Percentiles rank a stretch among this genome's conserved stretches.
Evolutionary conservation across 2,329 filamentous ascomycete species (phyloP).

Genomic region (Fusarium sacchari): DNA sequence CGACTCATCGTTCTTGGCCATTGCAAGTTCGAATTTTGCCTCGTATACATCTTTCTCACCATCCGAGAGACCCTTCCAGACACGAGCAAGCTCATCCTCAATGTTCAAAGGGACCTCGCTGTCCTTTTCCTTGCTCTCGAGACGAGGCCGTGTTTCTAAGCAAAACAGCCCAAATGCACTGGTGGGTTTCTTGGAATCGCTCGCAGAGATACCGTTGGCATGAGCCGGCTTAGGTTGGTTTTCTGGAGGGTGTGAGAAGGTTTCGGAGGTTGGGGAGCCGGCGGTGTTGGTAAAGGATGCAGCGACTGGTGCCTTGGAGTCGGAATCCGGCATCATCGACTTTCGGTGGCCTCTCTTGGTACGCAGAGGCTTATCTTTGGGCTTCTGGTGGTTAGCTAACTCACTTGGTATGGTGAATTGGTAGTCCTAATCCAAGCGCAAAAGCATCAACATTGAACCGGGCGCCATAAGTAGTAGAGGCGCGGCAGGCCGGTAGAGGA

Average conservation of each 20-base stretch:
- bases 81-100: constrained; percentile 65
- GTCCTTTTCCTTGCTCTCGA: constrained; percentile 57
- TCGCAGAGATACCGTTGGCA: constrained; percentile 55
- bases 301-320: constrained; percentile 52
- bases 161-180: constrained; percentile 67
- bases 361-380: constrained; percentile 80
- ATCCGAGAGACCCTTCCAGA: constrained; percentile 64
- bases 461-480: constrained; percentile 30
- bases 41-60: constrained; percentile 61
- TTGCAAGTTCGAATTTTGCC: constrained; percentile 44
- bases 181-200: constrained; percentile 55
- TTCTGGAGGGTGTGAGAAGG: constrained; percentile 50
- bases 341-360: constrained; percentile 78
- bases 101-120: constrained; percentile 50
- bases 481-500: constrained; percentile 25
- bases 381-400: constrained; percentile 60
- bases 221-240: constrained; percentile 45
- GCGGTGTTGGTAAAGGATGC: constrained; percentile 61
- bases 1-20: constrained; percentile 40
- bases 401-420: constrained; percentile 47
- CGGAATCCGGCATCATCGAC: constrained; percentile 59
- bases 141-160: constrained; percentile 57
- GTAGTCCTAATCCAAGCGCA: constrained; percentile 49
- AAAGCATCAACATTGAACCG: constrained; percentile 49
- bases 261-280: constrained; percentile 60